These are phyloP conservation scores for Ophiostoma ips DNA, from an alignment of 2,329 filamentous ascomycete genomes.

Conservation along the genomic window DNA sequence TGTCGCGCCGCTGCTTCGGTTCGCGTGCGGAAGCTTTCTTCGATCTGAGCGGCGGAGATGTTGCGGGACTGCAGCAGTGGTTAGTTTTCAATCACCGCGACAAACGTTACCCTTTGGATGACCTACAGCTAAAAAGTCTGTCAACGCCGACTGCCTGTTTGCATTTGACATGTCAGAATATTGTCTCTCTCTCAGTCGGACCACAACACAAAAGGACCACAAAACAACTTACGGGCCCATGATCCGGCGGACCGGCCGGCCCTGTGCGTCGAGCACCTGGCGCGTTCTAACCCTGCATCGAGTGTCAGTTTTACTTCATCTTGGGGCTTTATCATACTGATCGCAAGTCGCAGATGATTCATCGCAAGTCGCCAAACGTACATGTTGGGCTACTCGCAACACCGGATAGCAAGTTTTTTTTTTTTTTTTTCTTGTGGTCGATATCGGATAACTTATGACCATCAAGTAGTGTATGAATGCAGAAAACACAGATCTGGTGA, in stretches of 20 bases:
- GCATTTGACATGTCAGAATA: not conserved
- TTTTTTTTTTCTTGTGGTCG: no score
- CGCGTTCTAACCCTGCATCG: conserved; percentile 5
- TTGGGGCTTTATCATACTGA: no score
- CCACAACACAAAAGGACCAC: no score
- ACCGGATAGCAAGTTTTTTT: no score
- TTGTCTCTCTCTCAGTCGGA: no score
- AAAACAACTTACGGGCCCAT: conserved; percentile 19
- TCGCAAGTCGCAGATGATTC: no score
- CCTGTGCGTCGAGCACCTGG: not conserved
- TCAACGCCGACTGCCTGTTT: conserved; percentile 34
- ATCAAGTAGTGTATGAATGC: no score
- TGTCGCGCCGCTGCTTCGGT: conserved; percentile 25
- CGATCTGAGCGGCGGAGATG: conserved; percentile 48
- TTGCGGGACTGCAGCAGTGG: conserved; percentile 44
- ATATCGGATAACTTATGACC: no score
- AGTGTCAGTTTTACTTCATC: not conserved
- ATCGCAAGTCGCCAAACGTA: no score
- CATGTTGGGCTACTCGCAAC: not conserved
- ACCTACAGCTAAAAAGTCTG: conserved; percentile 34
- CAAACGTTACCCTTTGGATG: not conserved
- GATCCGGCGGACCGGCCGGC: conserved; percentile 12
- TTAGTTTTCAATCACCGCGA: not conserved
- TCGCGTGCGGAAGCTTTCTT: conserved; percentile 33
- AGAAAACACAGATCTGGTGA: no score